Conservation (phyloP, 345 rosid genomes). For the Boechera stricta region DNA sequence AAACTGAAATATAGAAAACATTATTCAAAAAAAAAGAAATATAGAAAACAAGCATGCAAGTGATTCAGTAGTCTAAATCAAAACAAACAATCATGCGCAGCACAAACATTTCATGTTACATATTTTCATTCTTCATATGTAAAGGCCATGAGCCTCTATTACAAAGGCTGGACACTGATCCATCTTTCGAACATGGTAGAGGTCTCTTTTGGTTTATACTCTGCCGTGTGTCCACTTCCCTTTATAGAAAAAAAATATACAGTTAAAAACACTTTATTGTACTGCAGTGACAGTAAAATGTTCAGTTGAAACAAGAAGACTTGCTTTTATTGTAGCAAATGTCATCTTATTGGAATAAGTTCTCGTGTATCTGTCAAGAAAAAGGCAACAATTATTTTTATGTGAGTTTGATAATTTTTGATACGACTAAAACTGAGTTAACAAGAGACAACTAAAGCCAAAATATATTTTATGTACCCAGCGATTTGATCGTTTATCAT, state of each 20-base stretch:
- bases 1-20: no score
- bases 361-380: slow-evolving; percentile 57
- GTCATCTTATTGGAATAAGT: slow-evolving; percentile 49
- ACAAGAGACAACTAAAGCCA: background rate
- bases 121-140: background rate
- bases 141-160: background rate
- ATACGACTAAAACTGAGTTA: background rate
- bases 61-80: no score
- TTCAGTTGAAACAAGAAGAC: background rate
- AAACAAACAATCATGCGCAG: no score
- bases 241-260: slow-evolving; percentile 5
- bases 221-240: slow-evolving; percentile 40
- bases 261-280: background rate
- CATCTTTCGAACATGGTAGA: slow-evolving; percentile 40
- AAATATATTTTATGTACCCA: slow-evolving; percentile 13
- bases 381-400: background rate
- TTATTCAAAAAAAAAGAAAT: no score
- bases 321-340: slow-evolving; percentile 72
- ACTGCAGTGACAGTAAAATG: background rate
- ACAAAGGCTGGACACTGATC: slow-evolving; percentile 31
- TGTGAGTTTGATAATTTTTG: background rate
- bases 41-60: no score
- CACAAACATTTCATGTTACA: background rate
- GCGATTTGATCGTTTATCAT: slow-evolving; percentile 51
- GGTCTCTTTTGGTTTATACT: slow-evolving; percentile 21